Evolutionary conservation across 2,329 filamentous ascomycete species (phyloP).

Genomic region (Aspergillus calidoustus): DNA sequence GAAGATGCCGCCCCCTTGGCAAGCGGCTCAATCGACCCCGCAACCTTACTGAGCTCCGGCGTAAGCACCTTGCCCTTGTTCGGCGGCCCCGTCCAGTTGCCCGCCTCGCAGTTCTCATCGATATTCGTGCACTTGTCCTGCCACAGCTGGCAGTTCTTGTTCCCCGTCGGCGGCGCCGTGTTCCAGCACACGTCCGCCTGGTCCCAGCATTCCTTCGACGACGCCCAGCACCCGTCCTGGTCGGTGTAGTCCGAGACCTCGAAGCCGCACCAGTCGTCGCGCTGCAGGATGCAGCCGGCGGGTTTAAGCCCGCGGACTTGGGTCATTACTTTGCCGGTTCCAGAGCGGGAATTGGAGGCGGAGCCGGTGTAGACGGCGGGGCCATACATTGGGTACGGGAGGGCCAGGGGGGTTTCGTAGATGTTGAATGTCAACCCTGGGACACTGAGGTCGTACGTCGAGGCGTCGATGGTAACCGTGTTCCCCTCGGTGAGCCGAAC

Average conservation of each 20-base stretch:
- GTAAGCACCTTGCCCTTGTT: slow-evolving; percentile 48
- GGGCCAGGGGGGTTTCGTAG: slow-evolving; percentile 56
- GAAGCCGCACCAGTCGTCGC: slow-evolving; percentile 73
- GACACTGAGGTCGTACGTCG: slow-evolving; percentile 61
- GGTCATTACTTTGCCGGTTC: not conserved
- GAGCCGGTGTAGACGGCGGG: slow-evolving; percentile 58
- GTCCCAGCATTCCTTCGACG: slow-evolving; percentile 60
- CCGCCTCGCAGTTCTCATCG: slow-evolving; percentile 46
- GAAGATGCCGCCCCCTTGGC: not conserved
- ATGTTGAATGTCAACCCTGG: slow-evolving; percentile 68
- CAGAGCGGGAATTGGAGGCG: not conserved
- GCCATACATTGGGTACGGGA: slow-evolving; percentile 64
- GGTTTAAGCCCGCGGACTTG: slow-evolving; percentile 55
- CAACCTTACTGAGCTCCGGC: slow-evolving; percentile 18
- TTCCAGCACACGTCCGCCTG: slow-evolving; percentile 66
- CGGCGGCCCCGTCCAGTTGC: slow-evolving; percentile 50
- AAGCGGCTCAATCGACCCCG: slow-evolving; percentile 6
- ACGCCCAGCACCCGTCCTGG: slow-evolving; percentile 64
- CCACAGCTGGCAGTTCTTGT: slow-evolving; percentile 65
- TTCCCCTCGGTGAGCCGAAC: not conserved
- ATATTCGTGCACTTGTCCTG: slow-evolving; percentile 62
- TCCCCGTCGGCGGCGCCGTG: slow-evolving; percentile 62
- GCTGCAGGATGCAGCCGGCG: slow-evolving; percentile 63
- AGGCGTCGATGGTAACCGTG: slow-evolving; percentile 64
- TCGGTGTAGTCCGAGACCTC: slow-evolving; percentile 62